Evolutionary conservation across 2,329 filamentous ascomycete genomes (phyloP).

Genomic region (Shiraia sp.): DNA sequence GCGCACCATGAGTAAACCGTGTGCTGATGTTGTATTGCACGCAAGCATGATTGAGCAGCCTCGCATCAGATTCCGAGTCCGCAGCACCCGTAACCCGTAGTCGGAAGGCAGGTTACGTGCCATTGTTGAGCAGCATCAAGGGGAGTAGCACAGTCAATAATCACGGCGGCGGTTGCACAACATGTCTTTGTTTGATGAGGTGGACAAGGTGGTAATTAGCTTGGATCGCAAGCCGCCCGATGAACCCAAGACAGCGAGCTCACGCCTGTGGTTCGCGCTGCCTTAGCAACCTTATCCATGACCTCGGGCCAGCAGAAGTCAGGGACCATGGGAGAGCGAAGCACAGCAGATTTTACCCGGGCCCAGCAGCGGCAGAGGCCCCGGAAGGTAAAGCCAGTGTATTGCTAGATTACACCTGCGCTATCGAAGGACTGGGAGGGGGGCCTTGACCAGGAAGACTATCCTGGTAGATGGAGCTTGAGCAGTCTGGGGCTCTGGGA

Average conservation of each 20-base stretch:
- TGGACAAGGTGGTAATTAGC: not conserved
- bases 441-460: too few species aligned
- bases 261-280: slow-evolving; percentile 32
- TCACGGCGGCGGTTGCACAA: slow-evolving; percentile 25
- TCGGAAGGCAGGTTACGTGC: slow-evolving; percentile 27
- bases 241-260: slow-evolving; percentile 17
- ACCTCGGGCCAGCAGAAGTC: slow-evolving; percentile 33
- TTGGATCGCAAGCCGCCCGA: slow-evolving; percentile 15
- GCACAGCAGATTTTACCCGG: slow-evolving; percentile 17
- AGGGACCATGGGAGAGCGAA: slow-evolving; percentile 31
- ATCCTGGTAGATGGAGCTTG: too few species aligned
- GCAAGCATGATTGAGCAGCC: slow-evolving; percentile 2
- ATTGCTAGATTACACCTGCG: too few species aligned
- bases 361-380: not conserved
- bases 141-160: slow-evolving; percentile 32
- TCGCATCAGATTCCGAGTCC: slow-evolving; percentile 3
- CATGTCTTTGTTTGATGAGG: slow-evolving; percentile 12
- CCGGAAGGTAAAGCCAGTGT: too few species aligned
- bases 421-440: too few species aligned
- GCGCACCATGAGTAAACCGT: too few species aligned
- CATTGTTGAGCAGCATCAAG: slow-evolving; percentile 18
- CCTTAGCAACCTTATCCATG: slow-evolving; percentile 40
- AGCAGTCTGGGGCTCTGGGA: too few species aligned
- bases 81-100: slow-evolving; percentile 8
- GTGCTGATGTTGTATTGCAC: not conserved